Evolutionary conservation across 495 filamentous ascomycete genomes (phyloP), one percentile per base, ranked within the genome.

Genomic region (Talaromyces liani): DNA sequence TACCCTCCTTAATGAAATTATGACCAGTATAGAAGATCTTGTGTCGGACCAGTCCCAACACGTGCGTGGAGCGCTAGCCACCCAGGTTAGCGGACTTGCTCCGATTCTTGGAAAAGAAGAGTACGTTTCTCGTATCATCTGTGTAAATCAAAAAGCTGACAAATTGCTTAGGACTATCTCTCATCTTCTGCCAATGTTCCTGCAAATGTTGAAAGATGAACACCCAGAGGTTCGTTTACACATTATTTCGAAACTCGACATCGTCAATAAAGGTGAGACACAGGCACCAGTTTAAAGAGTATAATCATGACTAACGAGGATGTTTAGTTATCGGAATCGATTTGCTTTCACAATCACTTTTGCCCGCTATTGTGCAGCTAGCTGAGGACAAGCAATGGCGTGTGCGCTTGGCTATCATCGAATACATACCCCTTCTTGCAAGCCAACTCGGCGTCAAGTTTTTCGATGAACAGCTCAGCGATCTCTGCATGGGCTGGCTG

Each of bases 371-470:
- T 69, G 92, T 97, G 47, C 92, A 97, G 70, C 83, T 98, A 65
- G 94, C 94, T 62, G 94, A 98, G 75, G 94, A 98, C 75, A 98
- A 98, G 83, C 93, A 98, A 81, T 98, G 94, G 94, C 90, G 94
- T 70, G 94, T 98, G 64, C 90, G 94, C 60, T 82, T 98, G 60
- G 94, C 94, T 56, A 98, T 98, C 70, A 98, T 98, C 71, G 93
- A 98, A 83, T 97, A 98, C 77, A 97, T 98, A 70, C 94, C 94
- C 25, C 84, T 98, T 54, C 88, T 98, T 45, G 95, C 95, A 54
- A 92, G 91, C 68, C 94, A 98, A 72, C 83, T 98, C 16, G 94
- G 94, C 49, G 94, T 98, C 61, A 87, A 94, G 70, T 98, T 98
- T 82, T 98, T 98, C 75, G 92, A 98, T 71, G 92, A 98, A 73